Evolutionary conservation across 140 eudicot species (phyloP).

Genomic region (Ambrosia hybrid): DNA sequence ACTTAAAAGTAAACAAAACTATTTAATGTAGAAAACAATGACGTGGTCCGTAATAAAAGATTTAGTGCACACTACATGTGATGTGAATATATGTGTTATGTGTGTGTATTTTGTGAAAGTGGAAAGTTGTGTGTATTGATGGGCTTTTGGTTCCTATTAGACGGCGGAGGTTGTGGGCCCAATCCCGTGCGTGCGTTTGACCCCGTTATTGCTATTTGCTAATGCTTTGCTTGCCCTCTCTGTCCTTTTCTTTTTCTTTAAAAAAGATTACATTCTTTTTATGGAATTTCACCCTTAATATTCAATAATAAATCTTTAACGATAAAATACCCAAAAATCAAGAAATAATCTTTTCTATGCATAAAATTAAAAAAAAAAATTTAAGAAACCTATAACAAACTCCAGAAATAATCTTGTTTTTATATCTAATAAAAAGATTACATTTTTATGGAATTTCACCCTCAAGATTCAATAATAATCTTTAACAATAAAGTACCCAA

Average conservation of each 20-base stretch:
- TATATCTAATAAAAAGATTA: no score
- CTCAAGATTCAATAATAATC: no score
- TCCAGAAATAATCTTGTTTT: no score
- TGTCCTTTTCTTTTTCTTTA: conserved; percentile 29
- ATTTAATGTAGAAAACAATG: no score
- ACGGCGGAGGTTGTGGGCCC: conserved; percentile 48
- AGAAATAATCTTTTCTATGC: no score
- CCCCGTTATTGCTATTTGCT: conserved; percentile 32
- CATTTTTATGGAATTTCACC: no score
- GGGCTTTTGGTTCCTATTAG: conserved; percentile 19
- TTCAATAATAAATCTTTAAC: background rate
- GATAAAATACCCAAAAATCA: background rate
- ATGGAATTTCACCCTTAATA: background rate
- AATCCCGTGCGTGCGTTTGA: conserved; percentile 54
- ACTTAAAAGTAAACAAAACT: no score
- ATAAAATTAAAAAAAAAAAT: no score
- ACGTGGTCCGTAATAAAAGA: background rate
- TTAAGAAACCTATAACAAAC: no score
- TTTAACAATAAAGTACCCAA: no score
- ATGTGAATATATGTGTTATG: no score
- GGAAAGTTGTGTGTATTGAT: background rate
- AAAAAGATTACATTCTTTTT: background rate
- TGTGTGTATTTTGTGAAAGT: background rate
- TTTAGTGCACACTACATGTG: background rate
- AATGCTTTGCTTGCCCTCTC: background rate